Base-by-base conservation (phyloP, 305 asterid species). In the Coffea humblotiana region DNA sequence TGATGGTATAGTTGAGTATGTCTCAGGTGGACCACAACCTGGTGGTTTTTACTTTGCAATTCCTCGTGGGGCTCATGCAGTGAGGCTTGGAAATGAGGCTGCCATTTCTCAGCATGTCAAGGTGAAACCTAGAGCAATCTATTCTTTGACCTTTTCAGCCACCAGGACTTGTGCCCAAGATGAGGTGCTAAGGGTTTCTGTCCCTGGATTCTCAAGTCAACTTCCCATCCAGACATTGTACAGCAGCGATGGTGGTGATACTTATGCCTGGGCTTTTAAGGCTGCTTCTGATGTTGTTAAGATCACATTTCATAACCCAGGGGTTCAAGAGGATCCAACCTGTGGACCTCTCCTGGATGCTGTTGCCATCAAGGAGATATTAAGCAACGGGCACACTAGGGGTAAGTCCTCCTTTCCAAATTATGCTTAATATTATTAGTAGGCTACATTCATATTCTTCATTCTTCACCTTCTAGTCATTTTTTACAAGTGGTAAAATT, bases 151-250 rank as follows among this genome's bases (percentile, higher is more conserved):
- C 47, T 92, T 92, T 65, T 91, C 91, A 0, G 94, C 91, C 35
- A 92, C 97, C 3, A 86, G 98, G 74, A 92, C 98, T 2, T 92
- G 98, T 72, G 97, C 96, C 2, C 97, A 92, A 65, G 92, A 94
- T 15, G 98, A 92, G 90, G 91, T 70, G 76, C 83, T 92, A 40
- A 84, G 82, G 54, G 87, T 91, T 5, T 89, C 97, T 0, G 90
- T 88, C 61, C 88, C 89, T 1, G 92, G 94, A 9, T 77, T 85
- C 84, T 84, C 79, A 0, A 87, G 93, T 78, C 80, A 88, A 56
- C 95, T 91, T 69, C 97, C 96, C 0, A 88, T 94, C 60, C 98
- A 94, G 27, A 92, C 98, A 35, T 37, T 94, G 82, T 94, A 94
- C 79, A 90, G 97, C 72, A 84, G 77, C 10, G 86, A 92, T 23